Conservation (phyloP, 495 filamentous ascomycete species). For the Penicillium canariense region DNA sequence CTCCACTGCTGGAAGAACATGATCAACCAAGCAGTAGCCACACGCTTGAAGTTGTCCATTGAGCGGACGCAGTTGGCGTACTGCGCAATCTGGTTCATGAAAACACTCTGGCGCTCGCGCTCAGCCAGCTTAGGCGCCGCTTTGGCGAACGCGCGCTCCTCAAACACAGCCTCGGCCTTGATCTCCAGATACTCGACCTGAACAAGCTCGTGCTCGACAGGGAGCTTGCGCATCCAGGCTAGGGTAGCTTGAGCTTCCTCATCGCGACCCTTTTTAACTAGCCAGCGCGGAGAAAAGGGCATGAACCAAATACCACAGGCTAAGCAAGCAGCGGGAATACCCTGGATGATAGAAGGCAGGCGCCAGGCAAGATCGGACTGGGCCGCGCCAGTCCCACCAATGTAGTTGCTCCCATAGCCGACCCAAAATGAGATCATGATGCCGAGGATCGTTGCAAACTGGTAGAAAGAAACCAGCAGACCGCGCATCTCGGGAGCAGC, state of each 20-base stretch:
- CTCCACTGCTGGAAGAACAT: constrained; percentile 47
- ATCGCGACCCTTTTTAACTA: constrained; percentile 46
- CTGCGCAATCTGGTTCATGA: constrained; percentile 37
- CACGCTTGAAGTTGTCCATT: constrained; percentile 42
- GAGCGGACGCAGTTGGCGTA: constrained; percentile 36
- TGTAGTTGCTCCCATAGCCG: constrained; percentile 56
- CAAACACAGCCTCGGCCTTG: constrained; percentile 40
- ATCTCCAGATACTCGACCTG: constrained; percentile 48
- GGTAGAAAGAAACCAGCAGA: constrained; percentile 70
- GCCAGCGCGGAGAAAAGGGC: constrained; percentile 49
- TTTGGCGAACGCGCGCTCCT: constrained; percentile 38
- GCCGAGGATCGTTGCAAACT: constrained; percentile 81
- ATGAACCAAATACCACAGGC: constrained; percentile 45
- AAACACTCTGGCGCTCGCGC: constrained; percentile 26
- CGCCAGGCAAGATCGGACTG: constrained; percentile 47
- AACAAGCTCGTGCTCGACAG: constrained; percentile 35
- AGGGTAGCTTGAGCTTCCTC: constrained; percentile 49
- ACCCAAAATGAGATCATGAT: constrained; percentile 71
- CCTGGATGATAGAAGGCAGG: constrained; percentile 49
- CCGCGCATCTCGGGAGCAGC: constrained; percentile 73
- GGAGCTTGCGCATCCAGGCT: constrained; percentile 45
- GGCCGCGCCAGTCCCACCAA: constrained; percentile 33
- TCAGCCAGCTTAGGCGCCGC: constrained; percentile 37
- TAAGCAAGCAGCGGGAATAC: constrained; percentile 43
- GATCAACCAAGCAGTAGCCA: constrained; percentile 37